A percentile compares a stretch with the other conserved stretches of the same genome.
These are phyloP conservation scores for Antitrichia curtipendula DNA, from an alignment of 225 moss, liverwort and hornwort genomes.

Conservation along the genomic window DNA sequence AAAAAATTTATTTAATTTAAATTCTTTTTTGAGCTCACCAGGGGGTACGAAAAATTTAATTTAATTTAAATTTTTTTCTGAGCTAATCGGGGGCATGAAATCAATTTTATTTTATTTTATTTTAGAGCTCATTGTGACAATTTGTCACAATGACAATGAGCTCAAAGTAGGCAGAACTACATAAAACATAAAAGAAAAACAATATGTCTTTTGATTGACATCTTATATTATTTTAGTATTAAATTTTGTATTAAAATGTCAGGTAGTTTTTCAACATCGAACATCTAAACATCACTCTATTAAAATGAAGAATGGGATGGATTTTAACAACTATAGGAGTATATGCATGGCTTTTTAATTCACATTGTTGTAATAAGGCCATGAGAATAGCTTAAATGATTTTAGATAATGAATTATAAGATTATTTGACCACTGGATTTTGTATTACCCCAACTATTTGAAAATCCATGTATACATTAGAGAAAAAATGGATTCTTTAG, in stretches of 20 bases:
- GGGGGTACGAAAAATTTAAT: too few species aligned
- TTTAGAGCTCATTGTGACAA: too few species aligned
- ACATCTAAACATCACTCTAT: background rate
- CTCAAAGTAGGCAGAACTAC: too few species aligned
- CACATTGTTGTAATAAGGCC: background rate
- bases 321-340: background rate
- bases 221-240: background rate
- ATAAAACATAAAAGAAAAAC: background rate
- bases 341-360: background rate
- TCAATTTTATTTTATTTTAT: too few species aligned
- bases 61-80: too few species aligned
- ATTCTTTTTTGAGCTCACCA: too few species aligned
- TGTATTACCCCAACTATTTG: background rate
- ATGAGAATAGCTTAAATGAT: background rate
- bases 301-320: background rate
- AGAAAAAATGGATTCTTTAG: too few species aligned
- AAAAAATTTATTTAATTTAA: too few species aligned
- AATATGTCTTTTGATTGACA: background rate
- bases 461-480: background rate
- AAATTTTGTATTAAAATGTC: background rate
- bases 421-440: background rate
- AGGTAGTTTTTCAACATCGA: background rate
- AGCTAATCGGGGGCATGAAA: too few species aligned
- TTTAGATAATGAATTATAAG: background rate
- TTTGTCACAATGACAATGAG: too few species aligned